phyloP scores from a whole-genome alignment of 306 rosid species.

The Medicago arabica region DNA sequence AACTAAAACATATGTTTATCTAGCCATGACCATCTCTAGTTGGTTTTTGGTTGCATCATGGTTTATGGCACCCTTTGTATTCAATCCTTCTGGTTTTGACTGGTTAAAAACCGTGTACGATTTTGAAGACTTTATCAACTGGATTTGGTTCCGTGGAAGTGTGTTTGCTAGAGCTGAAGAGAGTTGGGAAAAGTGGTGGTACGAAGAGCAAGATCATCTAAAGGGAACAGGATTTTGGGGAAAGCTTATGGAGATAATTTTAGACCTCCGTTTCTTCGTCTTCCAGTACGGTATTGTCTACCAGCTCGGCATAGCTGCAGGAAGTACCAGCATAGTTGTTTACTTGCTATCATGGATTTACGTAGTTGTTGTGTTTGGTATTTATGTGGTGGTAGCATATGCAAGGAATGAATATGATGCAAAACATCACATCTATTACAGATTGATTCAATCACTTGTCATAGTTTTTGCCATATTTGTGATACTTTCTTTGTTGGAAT shows the following conservation, averaged over 20 bases:
- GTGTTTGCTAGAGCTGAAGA: conserved; percentile 89
- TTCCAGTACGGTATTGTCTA: conserved; percentile 84
- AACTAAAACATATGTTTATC: conserved; percentile 65
- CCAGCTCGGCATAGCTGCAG: conserved; percentile 73
- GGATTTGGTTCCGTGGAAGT: conserved; percentile 81
- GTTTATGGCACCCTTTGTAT: conserved; percentile 85
- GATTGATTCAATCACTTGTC: conserved; percentile 73
- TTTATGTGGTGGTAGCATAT: conserved; percentile 63
- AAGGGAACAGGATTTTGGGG: conserved; percentile 79
- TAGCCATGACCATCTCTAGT: conserved; percentile 76
- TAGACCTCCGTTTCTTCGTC: conserved; percentile 82
- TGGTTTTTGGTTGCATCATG: conserved; percentile 87
- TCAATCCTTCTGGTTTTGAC: conserved; percentile 90
- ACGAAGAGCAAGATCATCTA: conserved; percentile 89
- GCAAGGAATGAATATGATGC: conserved; percentile 65
- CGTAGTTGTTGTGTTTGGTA: conserved; percentile 62
- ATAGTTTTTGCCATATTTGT: conserved; percentile 56
- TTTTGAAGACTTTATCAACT: conserved; percentile 79
- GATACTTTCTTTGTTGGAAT: conserved; percentile 64
- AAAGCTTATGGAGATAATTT: conserved; percentile 70
- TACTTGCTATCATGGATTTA: conserved; percentile 84
- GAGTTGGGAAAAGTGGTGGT: conserved; percentile 99
- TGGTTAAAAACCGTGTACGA: conserved; percentile 89
- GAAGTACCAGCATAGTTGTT: conserved; percentile 69
- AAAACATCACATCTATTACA: conserved; percentile 76